Evolutionary conservation across 352 stramenopile genomes (phyloP).

Genomic region (Phytophthora melonis): DNA sequence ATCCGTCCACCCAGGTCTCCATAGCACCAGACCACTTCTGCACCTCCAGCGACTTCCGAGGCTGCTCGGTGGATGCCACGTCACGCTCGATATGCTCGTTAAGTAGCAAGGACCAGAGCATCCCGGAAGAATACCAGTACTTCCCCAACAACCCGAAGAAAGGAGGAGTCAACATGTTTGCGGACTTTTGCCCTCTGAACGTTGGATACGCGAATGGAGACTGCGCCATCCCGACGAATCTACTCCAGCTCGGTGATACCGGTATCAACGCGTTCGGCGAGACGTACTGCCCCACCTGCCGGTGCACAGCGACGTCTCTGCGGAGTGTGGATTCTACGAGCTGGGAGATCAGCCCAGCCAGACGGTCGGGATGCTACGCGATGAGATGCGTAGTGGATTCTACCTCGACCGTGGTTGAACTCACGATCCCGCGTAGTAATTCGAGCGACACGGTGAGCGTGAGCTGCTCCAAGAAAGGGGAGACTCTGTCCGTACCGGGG

Average conservation of each 20-base stretch:
- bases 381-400: conserved; percentile 52
- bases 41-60: conserved; percentile 44
- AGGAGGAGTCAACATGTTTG: conserved; percentile 61
- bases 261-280: conserved; percentile 74
- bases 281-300: conserved; percentile 74
- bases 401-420: conserved; percentile 35
- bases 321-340: conserved; percentile 57
- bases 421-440: conserved; percentile 45
- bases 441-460: conserved; percentile 34
- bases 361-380: conserved; percentile 70
- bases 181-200: conserved; percentile 78
- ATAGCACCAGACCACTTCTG: conserved; percentile 64
- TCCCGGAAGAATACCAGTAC: conserved; percentile 70
- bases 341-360: conserved; percentile 58
- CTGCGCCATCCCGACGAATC: conserved; percentile 56
- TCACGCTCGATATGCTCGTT: conserved; percentile 69
- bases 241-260: conserved; percentile 48
- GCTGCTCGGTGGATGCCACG: conserved; percentile 73
- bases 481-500: conserved; percentile 47
- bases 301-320: conserved; percentile 68
- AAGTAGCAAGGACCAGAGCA: conserved; percentile 33
- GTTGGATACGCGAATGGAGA: conserved; percentile 64
- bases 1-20: conserved; percentile 47
- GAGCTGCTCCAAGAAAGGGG: conserved; percentile 57
- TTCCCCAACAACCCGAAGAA: conserved; percentile 49